Conservation (phyloP, 2,329 filamentous ascomycete species). For the Arthrobotrys musiformis region DNA sequence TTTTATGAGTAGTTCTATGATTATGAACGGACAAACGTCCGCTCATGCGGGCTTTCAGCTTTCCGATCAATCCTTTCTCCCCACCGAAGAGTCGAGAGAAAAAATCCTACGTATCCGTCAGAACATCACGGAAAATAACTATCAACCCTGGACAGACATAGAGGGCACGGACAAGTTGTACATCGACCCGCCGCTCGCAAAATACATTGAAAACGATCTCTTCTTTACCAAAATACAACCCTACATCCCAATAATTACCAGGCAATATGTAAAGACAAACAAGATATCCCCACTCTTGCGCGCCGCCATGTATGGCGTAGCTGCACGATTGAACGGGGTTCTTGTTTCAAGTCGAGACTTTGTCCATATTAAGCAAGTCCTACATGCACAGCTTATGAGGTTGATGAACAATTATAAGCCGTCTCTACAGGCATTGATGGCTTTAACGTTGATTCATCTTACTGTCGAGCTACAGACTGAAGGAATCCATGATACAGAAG, state of each 20-base stretch:
- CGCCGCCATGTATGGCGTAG: constrained; percentile 58
- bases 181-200: constrained; percentile 55
- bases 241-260: constrained; percentile 58
- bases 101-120: constrained; percentile 57
- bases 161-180: constrained; percentile 56
- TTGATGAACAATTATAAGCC: constrained; percentile 57
- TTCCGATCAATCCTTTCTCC: constrained; percentile 54
- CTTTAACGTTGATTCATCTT: constrained; percentile 58
- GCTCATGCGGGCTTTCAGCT: constrained; percentile 58
- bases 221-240: constrained; percentile 57
- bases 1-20: constrained; percentile 55
- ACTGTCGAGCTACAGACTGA: constrained; percentile 58
- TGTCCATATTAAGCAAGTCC: constrained; percentile 58
- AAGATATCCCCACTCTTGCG: constrained; percentile 56
- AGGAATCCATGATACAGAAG: constrained; percentile 57
- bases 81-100: constrained; percentile 46
- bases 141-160: constrained; percentile 55
- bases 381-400: constrained; percentile 56
- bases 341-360: constrained; percentile 58
- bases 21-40: constrained; percentile 57
- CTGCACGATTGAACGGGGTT: constrained; percentile 56
- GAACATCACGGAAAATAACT: constrained; percentile 56
- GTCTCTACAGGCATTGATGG: constrained; percentile 57
- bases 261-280: constrained; percentile 54
- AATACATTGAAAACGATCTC: constrained; percentile 53